phyloP scores from a whole-genome alignment of 1,284 basidiomycete species.

The Boletus sp. region DNA sequence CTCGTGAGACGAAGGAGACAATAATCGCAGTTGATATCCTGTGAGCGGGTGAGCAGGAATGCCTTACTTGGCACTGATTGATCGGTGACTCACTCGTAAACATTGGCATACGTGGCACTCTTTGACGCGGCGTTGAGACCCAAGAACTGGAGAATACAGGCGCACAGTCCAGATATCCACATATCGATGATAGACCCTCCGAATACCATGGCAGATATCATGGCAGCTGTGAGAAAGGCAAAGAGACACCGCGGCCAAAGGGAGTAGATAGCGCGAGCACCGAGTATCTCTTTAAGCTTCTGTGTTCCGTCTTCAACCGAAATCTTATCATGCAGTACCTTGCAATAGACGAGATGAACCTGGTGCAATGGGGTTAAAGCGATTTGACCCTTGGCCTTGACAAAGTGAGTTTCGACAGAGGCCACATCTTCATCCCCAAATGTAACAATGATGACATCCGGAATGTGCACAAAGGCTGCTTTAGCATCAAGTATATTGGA shows the following conservation, averaged over 20 bases:
- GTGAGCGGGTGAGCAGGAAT: neutral
- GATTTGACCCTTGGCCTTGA: constrained; percentile 70
- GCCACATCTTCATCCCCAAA: constrained; percentile 61
- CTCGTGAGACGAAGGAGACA: constrained; percentile 76
- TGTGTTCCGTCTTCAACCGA: constrained; percentile 61
- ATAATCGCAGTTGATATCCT: constrained; percentile 82
- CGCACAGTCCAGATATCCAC: constrained; percentile 72
- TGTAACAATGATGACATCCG: constrained; percentile 73
- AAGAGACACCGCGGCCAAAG: constrained; percentile 61
- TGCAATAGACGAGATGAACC: constrained; percentile 72
- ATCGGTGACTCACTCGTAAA: constrained; percentile 72
- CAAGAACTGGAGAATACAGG: constrained; percentile 68
- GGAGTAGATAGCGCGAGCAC: constrained; percentile 59
- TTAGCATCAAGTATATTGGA: constrained; percentile 51
- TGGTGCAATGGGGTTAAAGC: constrained; percentile 69
- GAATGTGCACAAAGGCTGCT: constrained; percentile 79
- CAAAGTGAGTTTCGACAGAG: constrained; percentile 70
- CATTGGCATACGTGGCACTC: constrained; percentile 81
- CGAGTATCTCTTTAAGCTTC: constrained; percentile 56
- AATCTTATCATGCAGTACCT: constrained; percentile 74
- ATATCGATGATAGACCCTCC: constrained; percentile 81
- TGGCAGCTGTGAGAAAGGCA: constrained; percentile 69
- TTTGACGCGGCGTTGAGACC: constrained; percentile 75
- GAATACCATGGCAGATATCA: constrained; percentile 79
- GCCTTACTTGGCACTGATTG: neutral